Conservation (phyloP, 306 rosid genomes). For the Pyrus betulifolia region DNA sequence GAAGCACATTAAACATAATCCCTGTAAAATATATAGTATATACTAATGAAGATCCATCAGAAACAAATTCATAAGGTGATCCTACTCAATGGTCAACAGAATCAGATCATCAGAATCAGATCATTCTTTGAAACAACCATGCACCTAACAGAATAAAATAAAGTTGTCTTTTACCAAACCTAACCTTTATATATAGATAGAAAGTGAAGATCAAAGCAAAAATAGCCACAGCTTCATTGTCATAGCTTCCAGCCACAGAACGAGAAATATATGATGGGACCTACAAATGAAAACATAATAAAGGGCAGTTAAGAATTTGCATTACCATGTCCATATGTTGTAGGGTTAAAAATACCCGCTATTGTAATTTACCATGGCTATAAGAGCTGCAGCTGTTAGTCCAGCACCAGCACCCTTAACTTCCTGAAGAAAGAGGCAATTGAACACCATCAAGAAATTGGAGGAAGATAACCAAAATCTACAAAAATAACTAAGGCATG, state of each 20-base stretch:
- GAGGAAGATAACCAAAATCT: neutral
- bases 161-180: neutral
- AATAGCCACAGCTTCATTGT: constrained; percentile 99
- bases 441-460: constrained; percentile 15
- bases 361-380: constrained; percentile 75
- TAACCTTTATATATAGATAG: constrained; percentile 95
- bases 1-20: neutral
- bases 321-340: neutral
- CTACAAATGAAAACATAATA: constrained; percentile 33
- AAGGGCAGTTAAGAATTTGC: neutral
- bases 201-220: constrained; percentile 96
- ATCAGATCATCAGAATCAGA: neutral
- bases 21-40: constrained; percentile 9
- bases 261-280: constrained; percentile 98
- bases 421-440: constrained; percentile 49
- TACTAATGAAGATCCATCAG: neutral
- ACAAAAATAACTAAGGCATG: constrained; percentile 1
- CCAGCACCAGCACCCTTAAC: constrained; percentile 97
- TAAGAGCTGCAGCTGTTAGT: constrained; percentile 80
- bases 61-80: neutral
- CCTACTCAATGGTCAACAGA: neutral
- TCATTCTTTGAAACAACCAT: neutral
- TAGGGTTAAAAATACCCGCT: constrained; percentile 16
- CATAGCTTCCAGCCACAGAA: constrained; percentile 99
- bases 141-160: neutral